A percentile compares a stretch with the other conserved stretches of the same genome.
Conservation (phyloP, 768 basidiomycete genomes). For the Suillus americanus region DNA sequence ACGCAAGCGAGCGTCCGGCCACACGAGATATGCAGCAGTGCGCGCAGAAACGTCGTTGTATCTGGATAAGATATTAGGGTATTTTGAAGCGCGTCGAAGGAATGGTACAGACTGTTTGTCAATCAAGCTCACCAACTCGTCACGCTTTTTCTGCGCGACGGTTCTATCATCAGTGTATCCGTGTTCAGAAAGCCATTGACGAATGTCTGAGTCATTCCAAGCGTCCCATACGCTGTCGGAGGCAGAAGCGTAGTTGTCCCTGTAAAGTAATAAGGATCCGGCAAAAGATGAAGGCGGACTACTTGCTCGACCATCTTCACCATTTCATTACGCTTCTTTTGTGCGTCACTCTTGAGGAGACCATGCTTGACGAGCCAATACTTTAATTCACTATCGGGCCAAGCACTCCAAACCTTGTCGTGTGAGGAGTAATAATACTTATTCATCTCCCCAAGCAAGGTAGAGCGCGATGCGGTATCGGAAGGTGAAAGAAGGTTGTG, state of each 20-base stretch:
- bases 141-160: constrained; percentile 63
- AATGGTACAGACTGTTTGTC: constrained; percentile 55
- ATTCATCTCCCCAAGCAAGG: constrained; percentile 66
- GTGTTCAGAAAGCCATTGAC: constrained; percentile 71
- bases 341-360: constrained; percentile 69
- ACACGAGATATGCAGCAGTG: constrained; percentile 71
- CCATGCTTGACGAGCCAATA: constrained; percentile 77
- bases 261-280: constrained; percentile 20
- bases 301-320: constrained; percentile 66
- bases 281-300: background rate
- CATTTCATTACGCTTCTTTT: constrained; percentile 74
- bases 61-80: constrained; percentile 31
- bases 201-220: constrained; percentile 77
- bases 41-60: constrained; percentile 47
- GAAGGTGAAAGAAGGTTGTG: constrained; percentile 72
- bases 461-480: constrained; percentile 50
- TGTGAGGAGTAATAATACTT: constrained; percentile 69
- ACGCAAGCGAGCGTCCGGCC: constrained; percentile 92
- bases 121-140: constrained; percentile 74
- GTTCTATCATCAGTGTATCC: constrained; percentile 54
- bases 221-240: constrained; percentile 59
- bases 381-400: constrained; percentile 79
- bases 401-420: constrained; percentile 59
- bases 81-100: background rate
- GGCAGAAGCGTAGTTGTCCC: constrained; percentile 67